Evolutionary conservation across 2,329 filamentous ascomycete genomes (phyloP).

Genomic region (Penicillium sp.): DNA sequence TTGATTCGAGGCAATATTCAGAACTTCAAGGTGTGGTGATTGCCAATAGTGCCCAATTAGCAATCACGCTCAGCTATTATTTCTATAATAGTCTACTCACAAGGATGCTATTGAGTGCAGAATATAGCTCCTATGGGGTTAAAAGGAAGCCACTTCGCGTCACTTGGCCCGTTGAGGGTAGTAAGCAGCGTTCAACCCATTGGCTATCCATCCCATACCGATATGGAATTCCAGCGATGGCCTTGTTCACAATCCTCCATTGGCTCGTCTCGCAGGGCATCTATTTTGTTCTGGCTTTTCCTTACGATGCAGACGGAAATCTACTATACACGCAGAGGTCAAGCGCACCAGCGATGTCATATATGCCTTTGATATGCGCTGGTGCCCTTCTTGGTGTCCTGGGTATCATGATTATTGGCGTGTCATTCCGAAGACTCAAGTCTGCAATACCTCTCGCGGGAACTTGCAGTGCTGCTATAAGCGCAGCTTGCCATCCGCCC

Average conservation of each 20-base stretch:
- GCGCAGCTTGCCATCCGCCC: constrained; percentile 33
- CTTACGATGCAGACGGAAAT: constrained; percentile 15
- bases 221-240: constrained; percentile 35
- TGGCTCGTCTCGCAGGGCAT: constrained; percentile 52
- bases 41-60: constrained; percentile 24
- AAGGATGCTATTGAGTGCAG: constrained; percentile 49
- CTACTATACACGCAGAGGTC: not conserved
- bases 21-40: not conserved
- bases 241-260: constrained; percentile 40
- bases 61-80: constrained; percentile 38
- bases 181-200: constrained; percentile 47
- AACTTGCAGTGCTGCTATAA: constrained; percentile 34
- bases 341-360: not conserved
- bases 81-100: constrained; percentile 43
- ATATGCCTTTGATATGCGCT: not conserved
- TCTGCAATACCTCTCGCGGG: constrained; percentile 31
- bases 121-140: constrained; percentile 49
- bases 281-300: constrained; percentile 41
- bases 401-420: not conserved
- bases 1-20: not conserved
- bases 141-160: constrained; percentile 47
- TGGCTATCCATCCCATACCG: constrained; percentile 47
- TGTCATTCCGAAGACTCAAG: constrained; percentile 20
- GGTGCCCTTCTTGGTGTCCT: constrained; percentile 8
- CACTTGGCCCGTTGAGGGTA: constrained; percentile 37